Evolutionary conservation across 352 stramenopile genomes (phyloP), one percentile per base, ranked within the genome.

Genomic region (Lagenidium sp.): DNA sequence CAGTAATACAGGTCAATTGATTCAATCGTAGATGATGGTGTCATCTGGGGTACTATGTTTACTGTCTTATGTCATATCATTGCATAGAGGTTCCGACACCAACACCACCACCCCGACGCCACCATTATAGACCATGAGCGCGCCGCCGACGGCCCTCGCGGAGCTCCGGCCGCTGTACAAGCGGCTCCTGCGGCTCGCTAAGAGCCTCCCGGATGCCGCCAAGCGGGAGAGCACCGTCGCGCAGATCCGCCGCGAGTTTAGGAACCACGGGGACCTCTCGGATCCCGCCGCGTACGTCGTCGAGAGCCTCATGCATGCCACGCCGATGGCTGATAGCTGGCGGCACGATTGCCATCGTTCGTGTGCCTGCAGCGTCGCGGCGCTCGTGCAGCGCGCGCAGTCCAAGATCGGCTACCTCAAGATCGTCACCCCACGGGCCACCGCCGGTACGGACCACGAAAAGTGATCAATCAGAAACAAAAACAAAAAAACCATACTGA

Each of bases 381-480:
- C 63, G 38, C 58, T 94, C 7, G 31, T 94, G 31, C 68, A 85
- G 52, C 78, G 76, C 44, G 81, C 81, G 29, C 81, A 94, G 56
- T 83, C 81, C 32, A 85, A 79, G 16, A 74, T 93, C 38, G 63
- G 75, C 11, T 94, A 83, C 56, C 38, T 94, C 36, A 94, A 90
- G 68, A 91, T 94, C 55, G 72, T 94, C 18, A 88, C 81, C 21
- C 81, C 78, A 8, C 78, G 77, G 34, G 49, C 52, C n/a, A 57
- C 65, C 6, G 58, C 74, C 3, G 64, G 76, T 88, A 39, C 22
- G 64, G 60, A n/a, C n/a, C n/a, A n/a, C n/a, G n/a, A n/a, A n/a
- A n/a, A n/a, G n/a, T n/a, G n/a, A n/a, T n/a, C n/a, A n/a, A n/a
- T n/a, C n/a, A n/a, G n/a, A n/a, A n/a, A n/a, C n/a, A n/a, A n/a